A percentile compares a stretch with the other conserved stretches of the same genome.
Conservation (phyloP, 257 asterid genomes). For the Lithospermum erythrorhizon region DNA sequence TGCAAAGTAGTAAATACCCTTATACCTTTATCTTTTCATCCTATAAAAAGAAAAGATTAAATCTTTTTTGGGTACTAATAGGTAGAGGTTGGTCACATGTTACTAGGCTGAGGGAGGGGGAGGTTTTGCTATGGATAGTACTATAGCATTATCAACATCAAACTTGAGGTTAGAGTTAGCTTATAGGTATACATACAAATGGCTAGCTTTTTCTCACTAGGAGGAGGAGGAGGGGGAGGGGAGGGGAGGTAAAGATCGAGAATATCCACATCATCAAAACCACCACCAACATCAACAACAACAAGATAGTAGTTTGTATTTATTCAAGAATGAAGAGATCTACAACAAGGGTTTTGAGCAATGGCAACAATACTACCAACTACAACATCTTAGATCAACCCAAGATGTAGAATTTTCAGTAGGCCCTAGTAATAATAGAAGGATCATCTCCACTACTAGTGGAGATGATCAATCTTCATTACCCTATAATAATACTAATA, state of each 20-base stretch:
- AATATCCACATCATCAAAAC: not conserved
- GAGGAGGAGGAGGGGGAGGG: constrained; percentile 1
- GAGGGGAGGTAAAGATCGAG: constrained; percentile 16
- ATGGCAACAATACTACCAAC: constrained; percentile 63
- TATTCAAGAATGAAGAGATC: constrained; percentile 72
- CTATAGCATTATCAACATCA: constrained; percentile 6
- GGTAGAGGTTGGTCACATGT: not conserved
- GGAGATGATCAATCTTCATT: constrained; percentile 20
- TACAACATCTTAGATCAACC: constrained; percentile 30
- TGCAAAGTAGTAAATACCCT: not conserved
- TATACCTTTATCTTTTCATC: not conserved
- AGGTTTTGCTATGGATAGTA: constrained; percentile 37
- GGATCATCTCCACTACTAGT: constrained; percentile 15
- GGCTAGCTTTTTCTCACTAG: constrained; percentile 78
- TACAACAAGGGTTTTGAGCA: constrained; percentile 72
- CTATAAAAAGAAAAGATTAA: not conserved
- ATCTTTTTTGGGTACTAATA: not conserved
- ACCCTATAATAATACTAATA: not conserved
- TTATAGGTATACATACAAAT: constrained; percentile 34
- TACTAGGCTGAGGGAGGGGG: constrained; percentile 10
- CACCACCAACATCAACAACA: constrained; percentile 15
- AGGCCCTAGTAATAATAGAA: constrained; percentile 32
- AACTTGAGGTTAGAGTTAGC: constrained; percentile 26
- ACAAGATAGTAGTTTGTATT: constrained; percentile 24
- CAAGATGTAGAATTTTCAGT: constrained; percentile 26